Base-by-base conservation (phyloP, 2,329 filamentous ascomycete species). In the Neonectria magnoliae region DNA sequence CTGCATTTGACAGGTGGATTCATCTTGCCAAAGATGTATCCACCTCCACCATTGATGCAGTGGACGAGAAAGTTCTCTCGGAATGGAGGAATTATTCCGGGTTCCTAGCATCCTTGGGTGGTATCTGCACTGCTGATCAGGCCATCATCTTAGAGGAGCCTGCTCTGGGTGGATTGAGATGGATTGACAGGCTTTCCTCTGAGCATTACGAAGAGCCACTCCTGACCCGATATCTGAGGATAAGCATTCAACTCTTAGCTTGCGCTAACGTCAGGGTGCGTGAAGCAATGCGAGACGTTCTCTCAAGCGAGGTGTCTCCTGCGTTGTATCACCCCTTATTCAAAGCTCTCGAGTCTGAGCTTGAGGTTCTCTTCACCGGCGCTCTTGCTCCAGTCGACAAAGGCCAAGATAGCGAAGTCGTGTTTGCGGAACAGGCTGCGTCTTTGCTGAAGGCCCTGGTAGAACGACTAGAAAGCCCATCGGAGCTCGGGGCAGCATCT, bases 21-120 rank as follows among this genome's bases (percentile, higher is more conserved):
- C 82, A 86, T 64, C 79, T 91, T 7, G 90, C 88, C 9, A 89
- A 88, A 68, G 87, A 90, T 57, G 84, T 91, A 10, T 87, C 87
- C 16, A 83, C 81, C n/a, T 81, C 82, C 1, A 75, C 83, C 2
- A 71, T 81, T 5, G 85, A 90, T 22, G 76, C 76, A 8, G 77
- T 88, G 18, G 84, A 88, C 38, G 88, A 90, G 67, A 84, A 78
- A 64, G 81, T 82, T 3, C 77, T 91, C 14, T 83, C 85, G 1
- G 88, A 91, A 71, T 92, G 90, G 90, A 84, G 90, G 41, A 92
- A 91, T 67, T 85, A 88, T 70, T 91, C 89, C 1, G 90, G 90
- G 0, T 91, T 92, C 67, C 81, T 92, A 11, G 89, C 89, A 5
- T 90, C 90, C 0, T 78, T 91, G 5, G 89, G 88, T 14, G 89